Evolutionary conservation across 148 eudicot genomes (phyloP), one percentile per base, ranked within the genome.

Genomic region (Silene latifolia): DNA sequence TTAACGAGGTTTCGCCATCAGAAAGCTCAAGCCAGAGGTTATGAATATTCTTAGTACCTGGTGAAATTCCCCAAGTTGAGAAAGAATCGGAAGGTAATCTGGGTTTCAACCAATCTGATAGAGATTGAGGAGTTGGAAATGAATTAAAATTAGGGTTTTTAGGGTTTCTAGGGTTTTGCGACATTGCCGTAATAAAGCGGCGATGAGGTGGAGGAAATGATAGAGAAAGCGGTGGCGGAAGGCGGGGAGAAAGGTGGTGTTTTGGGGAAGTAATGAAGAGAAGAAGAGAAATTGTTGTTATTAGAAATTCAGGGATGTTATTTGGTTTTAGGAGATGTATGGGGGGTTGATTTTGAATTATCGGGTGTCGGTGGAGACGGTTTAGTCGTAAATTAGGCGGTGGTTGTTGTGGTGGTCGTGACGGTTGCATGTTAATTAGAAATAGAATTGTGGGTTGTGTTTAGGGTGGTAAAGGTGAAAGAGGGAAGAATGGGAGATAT

Each of bases 31-130:
- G 96, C 92, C 92, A 95, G 46, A 95, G 84, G 69, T 88, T 95
- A 64, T 92, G 92, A 53, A 95, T 83, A 75, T 92, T 95, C 74
- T 95, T 95, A 20, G 98, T 95, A 4, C 98, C 98, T 5, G 97
- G 92, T 35, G 81, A 90, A 15, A 85, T 86, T 7, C 98, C 98
- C 98, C 98, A 95, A 5, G 93, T 47, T 69, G 92, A 85, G 72
- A 95, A 86, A 0, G 89, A 84, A 14, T 92, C 96, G 18, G 91
- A 85, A 7, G 90, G 90, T 69, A 95, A 67, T 0, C 97, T 83
- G 8, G 92, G 89, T 20, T 75, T 74, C 23, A 95, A 87, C 97
- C 97, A 95, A 69, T 90, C 92, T 76, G 97, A 86, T 78, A 91
- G 77, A 67, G 77, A 74, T 44, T 79, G 87, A 79, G 83, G 80